These are phyloP conservation scores for Melastoma malabathricum DNA, from an alignment of 345 rosid genomes.

Conservation along the genomic window DNA sequence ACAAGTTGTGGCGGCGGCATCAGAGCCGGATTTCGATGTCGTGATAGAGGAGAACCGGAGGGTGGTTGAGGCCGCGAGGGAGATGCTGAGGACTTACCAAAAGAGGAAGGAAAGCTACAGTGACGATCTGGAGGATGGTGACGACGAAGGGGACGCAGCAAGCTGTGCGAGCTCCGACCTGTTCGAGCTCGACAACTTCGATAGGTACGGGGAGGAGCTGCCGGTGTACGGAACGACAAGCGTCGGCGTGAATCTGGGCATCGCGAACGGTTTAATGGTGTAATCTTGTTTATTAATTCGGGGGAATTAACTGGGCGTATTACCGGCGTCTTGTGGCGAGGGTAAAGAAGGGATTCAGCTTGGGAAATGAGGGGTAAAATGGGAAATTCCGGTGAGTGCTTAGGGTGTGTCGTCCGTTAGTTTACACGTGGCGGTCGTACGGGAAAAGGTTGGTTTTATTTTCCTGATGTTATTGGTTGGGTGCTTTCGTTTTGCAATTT, in stretches of 20 bases:
- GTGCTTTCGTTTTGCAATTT: too few relatives aligned
- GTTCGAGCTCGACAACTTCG: constrained; percentile 70
- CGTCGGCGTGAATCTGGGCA: constrained; percentile 57
- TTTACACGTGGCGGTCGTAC: too few relatives aligned
- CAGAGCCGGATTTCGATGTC: too few relatives aligned
- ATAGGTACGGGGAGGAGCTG: constrained; percentile 49
- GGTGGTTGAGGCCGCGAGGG: constrained; percentile 55
- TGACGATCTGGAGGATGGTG: too few relatives aligned
- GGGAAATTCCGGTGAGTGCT: too few relatives aligned
- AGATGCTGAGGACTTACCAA: constrained; percentile 47
- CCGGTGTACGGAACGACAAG: constrained; percentile 93
- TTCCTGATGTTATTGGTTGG: too few relatives aligned
- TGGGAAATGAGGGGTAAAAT: too few relatives aligned
- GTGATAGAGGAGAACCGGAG: constrained; percentile 25
- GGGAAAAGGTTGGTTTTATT: too few relatives aligned
- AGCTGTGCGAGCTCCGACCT: constrained; percentile 93
- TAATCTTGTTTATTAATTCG: constrained; percentile 14
- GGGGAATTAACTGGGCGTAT: too few relatives aligned
- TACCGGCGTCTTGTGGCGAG: too few relatives aligned
- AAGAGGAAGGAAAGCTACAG: constrained; percentile 19
- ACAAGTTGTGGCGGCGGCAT: background rate
- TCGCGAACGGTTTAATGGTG: constrained; percentile 50
- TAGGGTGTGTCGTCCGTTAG: too few relatives aligned
- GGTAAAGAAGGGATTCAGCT: too few relatives aligned
- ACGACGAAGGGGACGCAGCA: constrained; percentile 22